Conservation (phyloP, 148 eudicot species). For the Amaranthus cruentus region DNA sequence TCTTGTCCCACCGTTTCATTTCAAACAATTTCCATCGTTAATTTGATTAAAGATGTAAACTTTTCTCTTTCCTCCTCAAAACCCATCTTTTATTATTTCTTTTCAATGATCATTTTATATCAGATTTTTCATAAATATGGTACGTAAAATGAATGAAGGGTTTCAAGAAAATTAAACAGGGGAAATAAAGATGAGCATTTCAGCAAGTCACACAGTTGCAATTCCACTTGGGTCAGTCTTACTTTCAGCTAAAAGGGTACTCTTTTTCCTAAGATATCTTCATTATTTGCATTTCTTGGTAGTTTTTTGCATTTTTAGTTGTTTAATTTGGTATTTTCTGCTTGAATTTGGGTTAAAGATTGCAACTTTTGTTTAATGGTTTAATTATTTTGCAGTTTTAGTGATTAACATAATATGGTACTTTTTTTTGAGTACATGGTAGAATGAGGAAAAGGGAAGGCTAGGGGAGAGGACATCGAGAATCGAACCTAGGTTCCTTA, state of each 20-base stretch:
- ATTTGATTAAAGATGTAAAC: too few relatives aligned
- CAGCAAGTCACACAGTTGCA: not conserved
- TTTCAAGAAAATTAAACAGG: not conserved
- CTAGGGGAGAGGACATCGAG: too few relatives aligned
- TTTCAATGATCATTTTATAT: not conserved
- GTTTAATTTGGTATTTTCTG: not conserved
- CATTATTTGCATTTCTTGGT: not conserved
- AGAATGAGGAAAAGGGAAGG: too few relatives aligned
- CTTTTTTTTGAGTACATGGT: too few relatives aligned
- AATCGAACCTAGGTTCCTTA: too few relatives aligned
- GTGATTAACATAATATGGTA: too few relatives aligned
- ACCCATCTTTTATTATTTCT: not conserved
- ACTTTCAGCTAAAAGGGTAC: conserved; percentile 22
- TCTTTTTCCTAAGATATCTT: not conserved
- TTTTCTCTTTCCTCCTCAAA: too few relatives aligned
- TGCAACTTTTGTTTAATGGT: not conserved
- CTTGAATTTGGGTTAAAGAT: not conserved
- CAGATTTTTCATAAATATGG: not conserved
- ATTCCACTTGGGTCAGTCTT: conserved; percentile 6
- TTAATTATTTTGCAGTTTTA: too few relatives aligned
- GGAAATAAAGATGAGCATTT: conserved; percentile 11
- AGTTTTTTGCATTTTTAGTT: not conserved
- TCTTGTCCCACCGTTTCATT: too few relatives aligned
- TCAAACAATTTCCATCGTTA: too few relatives aligned
- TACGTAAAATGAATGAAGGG: not conserved